Evolutionary conservation across 1,284 basidiomycete species (phyloP), one percentile per base, ranked within the genome.

Genomic region (Phellopilus nigrolimitatus): DNA sequence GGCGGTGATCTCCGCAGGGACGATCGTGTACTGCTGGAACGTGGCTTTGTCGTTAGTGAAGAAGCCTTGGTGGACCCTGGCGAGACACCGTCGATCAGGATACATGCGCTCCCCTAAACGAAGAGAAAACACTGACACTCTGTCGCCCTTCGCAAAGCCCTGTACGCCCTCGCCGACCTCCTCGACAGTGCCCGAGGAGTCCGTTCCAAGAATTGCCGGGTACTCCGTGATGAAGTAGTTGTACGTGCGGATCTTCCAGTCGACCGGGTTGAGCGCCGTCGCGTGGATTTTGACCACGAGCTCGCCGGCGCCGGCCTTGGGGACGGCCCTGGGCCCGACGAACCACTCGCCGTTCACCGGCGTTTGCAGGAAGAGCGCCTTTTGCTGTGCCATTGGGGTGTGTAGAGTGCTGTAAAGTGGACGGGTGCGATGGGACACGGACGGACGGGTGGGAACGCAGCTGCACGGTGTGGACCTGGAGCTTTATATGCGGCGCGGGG

Each of bases 181-280:
- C 15, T 68, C 68, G 27, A 78, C 68, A 0, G 64, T 57, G 5
- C 76, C 76, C 7, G 66, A 64, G 19, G 66, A 70, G 57, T 79
- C 77, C 15, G 59, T 62, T 10, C 81, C 82, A 3, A 78, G 56
- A 9, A 75, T 62, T 1, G 66, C 63, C 1, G 75, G 74, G 52
- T 67, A 76, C 3, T 62, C 50, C 1, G 62, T 53, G 1, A 68
- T 38, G 4, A 66, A 42, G 47, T 58, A 57, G 2, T 64, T 68
- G 17, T 57, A 55, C 24, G 63, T 65, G 10, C 67, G 72, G 10
- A 71, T 66, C 53, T 67, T 68, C 63, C 67, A 69, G 54, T 76
- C 73, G 6, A 70, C 58, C 1, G 72, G 71, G 58, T 75, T 76
- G 15, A 76, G 59, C 0, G 64, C 67, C 1, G 63, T 58, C 0